Evolutionary conservation across 108 stramenopile species (phyloP), one percentile per base, ranked within the genome.

Genomic region (Pseudonitzschia delicatissima): DNA sequence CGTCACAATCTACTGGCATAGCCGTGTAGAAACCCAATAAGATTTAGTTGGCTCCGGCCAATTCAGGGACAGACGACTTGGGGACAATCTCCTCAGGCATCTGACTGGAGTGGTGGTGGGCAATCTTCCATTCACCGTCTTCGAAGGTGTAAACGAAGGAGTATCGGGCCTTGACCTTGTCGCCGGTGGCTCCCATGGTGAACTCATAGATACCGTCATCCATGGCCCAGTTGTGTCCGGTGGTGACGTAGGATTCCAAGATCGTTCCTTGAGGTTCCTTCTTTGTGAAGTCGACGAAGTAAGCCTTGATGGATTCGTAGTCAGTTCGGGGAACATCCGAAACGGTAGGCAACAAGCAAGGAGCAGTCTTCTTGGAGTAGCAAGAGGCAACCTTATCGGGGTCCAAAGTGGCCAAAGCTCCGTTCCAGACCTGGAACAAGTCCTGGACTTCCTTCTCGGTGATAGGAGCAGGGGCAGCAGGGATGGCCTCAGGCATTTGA

Each of bases 131-230:
- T 35, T 83, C 79, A 9, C 82, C 82, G 71, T 78, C 82, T 49
- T 83, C 82, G 52, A 59, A 83, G 25, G 72, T 61, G 57, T 82
- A 82, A 20, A 76, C 72, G 44, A 74, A 82, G 40, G 72, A 71
- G 60, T 79, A 82, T 20, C 82, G 71, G 50, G 72, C 78, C 76
- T 78, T 82, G 70, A 82, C 81, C 70, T 82, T 82, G 39, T 59
- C 57, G 25, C 77, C 77, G 27, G 27, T 59, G 20, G 74, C 60
- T 36, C 81, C 77, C 65, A 82, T 67, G 18, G 71, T 78, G 74
- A 82, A 82, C 53, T 81, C 78, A 31, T 81, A 84, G 64, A 84
- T 84, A 42, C 83, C 80, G 42, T 62, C 77, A 68, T 84, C 83
- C 52, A 77, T 68, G 45, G 77, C 78, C 83, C 83, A 84, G 58